phyloP scores from a whole-genome alignment of 257 asterid genomes.

The Ehretia macrophylla region DNA sequence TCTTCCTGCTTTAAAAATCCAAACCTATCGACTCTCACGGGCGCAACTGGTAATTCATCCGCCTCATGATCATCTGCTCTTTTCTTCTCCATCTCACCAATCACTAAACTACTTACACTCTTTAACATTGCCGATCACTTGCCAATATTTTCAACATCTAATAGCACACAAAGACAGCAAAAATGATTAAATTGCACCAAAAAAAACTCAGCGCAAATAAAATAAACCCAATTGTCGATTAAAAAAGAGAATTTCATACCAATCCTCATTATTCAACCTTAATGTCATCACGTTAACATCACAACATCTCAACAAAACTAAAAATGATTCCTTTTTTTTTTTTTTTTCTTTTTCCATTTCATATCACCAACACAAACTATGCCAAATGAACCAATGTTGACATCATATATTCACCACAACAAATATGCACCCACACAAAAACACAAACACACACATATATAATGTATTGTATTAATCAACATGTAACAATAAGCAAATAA shows the following conservation, averaged over 20 bases:
- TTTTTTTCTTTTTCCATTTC: no score
- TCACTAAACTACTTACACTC: slow-evolving; percentile 15
- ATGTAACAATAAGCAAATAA: no score
- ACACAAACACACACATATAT: no score
- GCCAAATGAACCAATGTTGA: no score
- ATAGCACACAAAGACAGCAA: neutral
- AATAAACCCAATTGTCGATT: neutral
- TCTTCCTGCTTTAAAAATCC: slow-evolving; percentile 72
- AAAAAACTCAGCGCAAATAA: neutral
- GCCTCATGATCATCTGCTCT: slow-evolving; percentile 44
- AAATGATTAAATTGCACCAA: neutral
- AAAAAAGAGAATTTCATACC: no score
- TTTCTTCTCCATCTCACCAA: slow-evolving; percentile 47
- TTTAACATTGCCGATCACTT: neutral
- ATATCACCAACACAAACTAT: no score
- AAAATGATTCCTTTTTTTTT: no score
- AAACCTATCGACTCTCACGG: slow-evolving; percentile 64
- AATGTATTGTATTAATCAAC: no score
- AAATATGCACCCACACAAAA: no score
- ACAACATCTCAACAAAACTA: no score
- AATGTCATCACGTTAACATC: neutral
- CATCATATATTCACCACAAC: no score
- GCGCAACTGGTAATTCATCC: slow-evolving; percentile 22
- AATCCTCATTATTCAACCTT: neutral
- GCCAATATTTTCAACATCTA: neutral